Evolutionary conservation across 345 rosid species (phyloP), one percentile per base, ranked within the genome.

Genomic region (Aethionema arabicum): DNA sequence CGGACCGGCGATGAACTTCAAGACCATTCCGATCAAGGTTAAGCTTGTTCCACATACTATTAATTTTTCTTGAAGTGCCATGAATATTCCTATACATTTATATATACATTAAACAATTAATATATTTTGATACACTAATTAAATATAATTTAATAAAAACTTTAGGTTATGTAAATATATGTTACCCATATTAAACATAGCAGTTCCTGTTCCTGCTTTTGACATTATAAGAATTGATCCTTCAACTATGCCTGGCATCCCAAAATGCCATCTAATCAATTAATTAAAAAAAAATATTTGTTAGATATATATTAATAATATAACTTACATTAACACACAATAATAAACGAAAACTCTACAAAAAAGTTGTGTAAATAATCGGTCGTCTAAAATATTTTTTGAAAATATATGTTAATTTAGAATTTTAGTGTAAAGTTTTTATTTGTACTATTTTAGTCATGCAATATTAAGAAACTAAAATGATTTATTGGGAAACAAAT

Each of bases 111-210:
- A 52, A 21, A 21, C 2, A 21, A 21, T 21, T 21, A 21, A 21
- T 21, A 2, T 21, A 21, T 21, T 21, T 21, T 21, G 27, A 21
- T 21, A 21, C 27, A 21, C 27, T 21, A 21, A 21, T 21, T 21
- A 21, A 21, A 21, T 21, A 21, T 21, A 21, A 21, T 21, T 21
- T 21, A 21, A 21, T 21, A 2, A 21, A 21, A 21, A 21, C 27
- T 21, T 21, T 21, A 21, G 27, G 27, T 21, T 21, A 21, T 9
- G 32, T 51, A 40, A 38, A 48, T 16, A 48, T 33, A 65, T 66
- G 8, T 63, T 21, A 93, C 99, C 99, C 82, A 93, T 80, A 72
- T 77, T 87, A 72, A 93, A 93, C 97, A 93, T 90, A 68, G 95
- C 93, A 64, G 99, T 89, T 68, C 99, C 95, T 11, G 86, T 82